phyloP scores from a whole-genome alignment of 495 filamentous ascomycete genomes.

The Xylaria flabelliformis region DNA sequence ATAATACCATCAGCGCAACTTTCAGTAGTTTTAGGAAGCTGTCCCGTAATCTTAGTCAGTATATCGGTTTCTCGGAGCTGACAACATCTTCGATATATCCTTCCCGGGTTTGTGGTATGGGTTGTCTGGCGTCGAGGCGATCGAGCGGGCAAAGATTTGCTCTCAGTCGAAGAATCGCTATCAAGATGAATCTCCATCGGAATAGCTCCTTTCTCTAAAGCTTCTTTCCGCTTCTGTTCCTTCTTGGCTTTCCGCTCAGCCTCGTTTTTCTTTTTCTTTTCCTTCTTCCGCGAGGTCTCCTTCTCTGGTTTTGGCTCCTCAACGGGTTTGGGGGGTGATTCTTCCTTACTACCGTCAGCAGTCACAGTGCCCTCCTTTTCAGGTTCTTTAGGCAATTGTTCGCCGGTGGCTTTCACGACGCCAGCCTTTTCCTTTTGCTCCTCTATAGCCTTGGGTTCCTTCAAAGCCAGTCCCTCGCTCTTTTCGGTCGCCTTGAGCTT shows the following conservation, averaged over 20 bases:
- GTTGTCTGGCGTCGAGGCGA: conserved; percentile 63
- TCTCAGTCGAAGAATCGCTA: conserved; percentile 54
- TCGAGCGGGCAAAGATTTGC: conserved; percentile 33
- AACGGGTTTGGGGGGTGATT: conserved; percentile 39
- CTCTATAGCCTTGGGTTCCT: conserved; percentile 62
- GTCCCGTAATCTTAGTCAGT: conserved; percentile 84
- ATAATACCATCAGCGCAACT: conserved; percentile 71
- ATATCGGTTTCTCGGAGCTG: conserved; percentile 91
- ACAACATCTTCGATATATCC: conserved; percentile 94
- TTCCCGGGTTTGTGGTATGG: conserved; percentile 87
- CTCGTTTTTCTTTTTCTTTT: conserved; percentile 91
- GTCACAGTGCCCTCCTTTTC: conserved; percentile 37
- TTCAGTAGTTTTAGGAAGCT: conserved; percentile 74
- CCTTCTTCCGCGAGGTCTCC: conserved; percentile 73
- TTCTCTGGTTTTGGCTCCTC: conserved; percentile 44
- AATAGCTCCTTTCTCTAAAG: conserved; percentile 80
- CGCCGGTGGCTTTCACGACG: conserved; percentile 52
- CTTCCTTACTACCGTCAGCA: conserved; percentile 36
- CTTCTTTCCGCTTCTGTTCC: conserved; percentile 78
- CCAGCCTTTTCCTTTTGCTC: conserved; percentile 58
- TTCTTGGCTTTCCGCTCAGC: conserved; percentile 86
- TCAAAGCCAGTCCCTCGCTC: conserved; percentile 71
- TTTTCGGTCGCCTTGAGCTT: conserved; percentile 72
- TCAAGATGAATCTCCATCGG: conserved; percentile 78
- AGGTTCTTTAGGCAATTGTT: conserved; percentile 44